These are phyloP conservation scores for Golubevia sp. DNA, from an alignment of 1,284 basidiomycete genomes.

Conservation along the genomic window DNA sequence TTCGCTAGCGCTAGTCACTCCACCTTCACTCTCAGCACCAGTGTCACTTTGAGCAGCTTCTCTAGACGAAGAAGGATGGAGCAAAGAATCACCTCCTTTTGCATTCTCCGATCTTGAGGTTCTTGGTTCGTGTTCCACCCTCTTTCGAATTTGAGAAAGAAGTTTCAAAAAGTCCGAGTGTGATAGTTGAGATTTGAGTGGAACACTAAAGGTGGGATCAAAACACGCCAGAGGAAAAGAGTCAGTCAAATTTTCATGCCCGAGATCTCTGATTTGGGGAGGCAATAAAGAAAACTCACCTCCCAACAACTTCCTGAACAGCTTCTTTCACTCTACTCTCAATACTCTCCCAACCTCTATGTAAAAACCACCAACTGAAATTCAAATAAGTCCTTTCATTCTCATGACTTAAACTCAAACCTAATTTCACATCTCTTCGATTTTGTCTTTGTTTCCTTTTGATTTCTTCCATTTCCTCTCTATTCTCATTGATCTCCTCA, in stretches of 20 bases:
- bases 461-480: constrained; percentile 53
- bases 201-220: constrained; percentile 67
- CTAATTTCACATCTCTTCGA: constrained; percentile 35
- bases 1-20: constrained; percentile 67
- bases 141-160: constrained; percentile 72
- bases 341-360: constrained; percentile 84
- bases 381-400: constrained; percentile 80
- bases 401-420: constrained; percentile 62
- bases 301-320: constrained; percentile 78
- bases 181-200: constrained; percentile 75
- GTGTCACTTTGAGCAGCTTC: constrained; percentile 64
- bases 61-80: neutral
- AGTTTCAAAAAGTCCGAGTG: constrained; percentile 72
- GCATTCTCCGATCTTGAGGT: constrained; percentile 4
- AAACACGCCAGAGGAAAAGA: neutral
- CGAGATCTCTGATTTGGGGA: constrained; percentile 8
- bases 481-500: constrained; percentile 10
- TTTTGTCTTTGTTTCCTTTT: constrained; percentile 62
- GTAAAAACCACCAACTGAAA: constrained; percentile 86
- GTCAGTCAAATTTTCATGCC: neutral
- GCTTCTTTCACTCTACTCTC: constrained; percentile 73
- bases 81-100: neutral
- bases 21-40: constrained; percentile 70
- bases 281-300: constrained; percentile 65
- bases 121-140: constrained; percentile 68